Base-by-base conservation (phyloP, 2,329 filamentous ascomycete genomes). In the Ambrosiella xylebori region DNA sequence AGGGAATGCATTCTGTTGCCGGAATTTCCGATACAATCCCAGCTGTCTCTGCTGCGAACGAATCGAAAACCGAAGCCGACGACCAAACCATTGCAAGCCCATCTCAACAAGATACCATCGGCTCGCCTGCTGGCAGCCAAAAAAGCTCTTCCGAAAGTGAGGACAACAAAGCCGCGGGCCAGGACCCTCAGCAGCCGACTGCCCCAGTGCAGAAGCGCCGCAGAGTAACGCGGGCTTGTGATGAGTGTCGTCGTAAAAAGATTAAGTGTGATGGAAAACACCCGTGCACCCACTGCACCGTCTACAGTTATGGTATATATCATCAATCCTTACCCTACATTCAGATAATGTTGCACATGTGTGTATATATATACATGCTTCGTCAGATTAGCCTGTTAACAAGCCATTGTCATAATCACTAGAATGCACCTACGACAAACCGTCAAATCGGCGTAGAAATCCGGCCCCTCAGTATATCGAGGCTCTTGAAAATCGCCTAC, bases 371-470 rank as follows among this genome's bases (percentile, higher is more conserved):
- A 27, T 27, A 27, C 27, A 27, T 27, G 27, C 5, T 27, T 27
- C 27, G 4, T 27, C 27, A 27, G 27, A 27, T 27, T 27, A 5
- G 27, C 27, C 27, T 27, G 27, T 27, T 27, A 27, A 27, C 27
- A 27, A 27, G 5, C 27, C 3, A 27, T 27, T 40, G 7, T n/a
- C 44, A 19, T 39, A 38, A 37, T 57, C 7, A 38, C 13, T 60
- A 95, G 89, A 95, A 68, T 96, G 90, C 69, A 95, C 89, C 36
- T 95, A 95, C 70, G 89, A 95, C 66, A 93, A 95, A 68, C 90
- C 90, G 11, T 95, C 89, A 27, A 95, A 95, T 68, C 80, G 90
- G 63, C 80, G 89, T 63, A 82, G 90, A 65, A 95, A 95, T 68
- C 89, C 90, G 19, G 87, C 88, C 35, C 89, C 90, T 15, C 88